These are phyloP conservation scores for Telfairia occidentalis DNA, from an alignment of 331 rosid species.

Conservation along the genomic window DNA sequence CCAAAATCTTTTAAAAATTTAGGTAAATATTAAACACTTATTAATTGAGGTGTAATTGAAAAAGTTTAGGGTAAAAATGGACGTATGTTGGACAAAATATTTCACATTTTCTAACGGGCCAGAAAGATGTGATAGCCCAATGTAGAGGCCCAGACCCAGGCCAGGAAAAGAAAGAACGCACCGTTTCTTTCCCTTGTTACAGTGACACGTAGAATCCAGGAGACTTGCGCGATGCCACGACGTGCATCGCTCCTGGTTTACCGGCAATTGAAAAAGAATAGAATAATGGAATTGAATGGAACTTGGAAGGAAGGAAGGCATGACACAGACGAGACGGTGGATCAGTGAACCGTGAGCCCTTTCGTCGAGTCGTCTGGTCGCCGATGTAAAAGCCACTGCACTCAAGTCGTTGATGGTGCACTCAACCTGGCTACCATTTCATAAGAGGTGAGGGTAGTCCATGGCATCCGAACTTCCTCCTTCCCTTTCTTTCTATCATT, in stretches of 20 bases:
- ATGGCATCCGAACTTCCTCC: constrained; percentile 35
- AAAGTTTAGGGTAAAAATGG: too few species aligned
- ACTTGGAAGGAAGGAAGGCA: neutral
- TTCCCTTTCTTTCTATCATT: neutral
- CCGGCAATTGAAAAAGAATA: neutral
- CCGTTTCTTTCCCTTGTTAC: neutral
- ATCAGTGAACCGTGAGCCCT: neutral
- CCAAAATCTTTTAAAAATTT: too few species aligned
- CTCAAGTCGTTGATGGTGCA: neutral
- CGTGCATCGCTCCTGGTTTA: neutral
- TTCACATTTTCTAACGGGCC: neutral
- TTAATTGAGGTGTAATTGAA: too few species aligned
- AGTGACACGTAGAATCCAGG: constrained; percentile 4
- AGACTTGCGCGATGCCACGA: neutral
- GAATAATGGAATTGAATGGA: neutral
- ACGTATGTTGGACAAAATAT: too few species aligned
- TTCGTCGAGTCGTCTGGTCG: neutral
- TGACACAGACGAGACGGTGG: neutral
- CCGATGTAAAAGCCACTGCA: neutral
- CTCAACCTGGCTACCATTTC: constrained; percentile 2
- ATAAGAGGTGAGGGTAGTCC: constrained; percentile 29
- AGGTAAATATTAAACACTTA: too few species aligned
- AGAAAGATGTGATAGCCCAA: neutral
- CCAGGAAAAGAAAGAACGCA: neutral
- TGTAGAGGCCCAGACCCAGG: neutral